Evolutionary conservation across 306 rosid species (phyloP), one percentile per base, ranked within the genome.

Genomic region (Glycine latifolia): DNA sequence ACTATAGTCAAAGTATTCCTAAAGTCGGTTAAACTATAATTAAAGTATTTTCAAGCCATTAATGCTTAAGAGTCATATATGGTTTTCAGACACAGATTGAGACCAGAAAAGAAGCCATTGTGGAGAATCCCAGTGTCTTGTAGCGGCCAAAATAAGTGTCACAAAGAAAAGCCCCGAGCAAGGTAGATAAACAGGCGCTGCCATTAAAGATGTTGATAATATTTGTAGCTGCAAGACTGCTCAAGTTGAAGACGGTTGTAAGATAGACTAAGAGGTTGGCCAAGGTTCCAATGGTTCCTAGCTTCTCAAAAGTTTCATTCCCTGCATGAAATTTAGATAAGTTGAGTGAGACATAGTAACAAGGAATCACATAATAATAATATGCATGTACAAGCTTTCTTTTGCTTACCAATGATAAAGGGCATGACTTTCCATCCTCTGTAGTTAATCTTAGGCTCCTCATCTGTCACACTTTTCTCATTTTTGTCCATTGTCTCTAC

Each of bases 401-500:
- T 6, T 63, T 79, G 37, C 20, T 85, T 71, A 94, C 98, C 98
- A 82, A 95, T 88, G 71, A 95, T 91, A 75, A 89, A 89, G 58
- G 97, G 98, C 98, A 94, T 94, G 47, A 79, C 85, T 82, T 86
- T 94, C 98, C 97, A 94, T 61, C 98, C 98, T 78, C 91, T 84
- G 83, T 92, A 92, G 76, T 41, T 83, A 3, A 86, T 66, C 61
- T 82, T 76, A 76, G 85, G 16, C 48, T 85, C 85, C 3, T 84
- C 87, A 35, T 76, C 71, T 78, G 10, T 82, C 82, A 83, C 37
- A 59, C 55, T 79, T 75, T 39, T 67, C 53, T 65, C 77, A 43
- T 58, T 79, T 26, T 81, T 88, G 77, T 85, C 87, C 89, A 75
- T 85, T 33, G 13, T 59, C 20, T 65, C 76, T 26, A 13, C 9